A percentile compares a stretch with the other conserved stretches of the same genome.
These are phyloP conservation scores for Draba incana DNA, from an alignment of 345 rosid genomes.

Conservation along the genomic window DNA sequence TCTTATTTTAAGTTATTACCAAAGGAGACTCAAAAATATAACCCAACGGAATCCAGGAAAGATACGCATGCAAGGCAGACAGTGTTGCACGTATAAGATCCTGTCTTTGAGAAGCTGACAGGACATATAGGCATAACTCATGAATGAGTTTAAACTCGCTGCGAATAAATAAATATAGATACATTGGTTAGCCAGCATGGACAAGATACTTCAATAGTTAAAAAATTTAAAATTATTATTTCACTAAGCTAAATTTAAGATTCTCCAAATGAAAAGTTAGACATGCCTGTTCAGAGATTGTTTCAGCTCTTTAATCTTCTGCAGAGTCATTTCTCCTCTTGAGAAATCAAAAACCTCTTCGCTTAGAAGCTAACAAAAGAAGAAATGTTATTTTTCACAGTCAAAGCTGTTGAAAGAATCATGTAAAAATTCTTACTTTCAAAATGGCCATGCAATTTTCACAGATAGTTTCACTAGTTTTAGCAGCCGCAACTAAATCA, in stretches of 20 bases:
- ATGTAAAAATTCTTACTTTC: constrained; percentile 56
- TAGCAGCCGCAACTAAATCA: constrained; percentile 98
- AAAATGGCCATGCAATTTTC: constrained; percentile 98
- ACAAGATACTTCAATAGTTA: neutral
- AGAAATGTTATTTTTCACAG: constrained; percentile 27
- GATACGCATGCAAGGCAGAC: constrained; percentile 97
- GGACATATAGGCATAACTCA: constrained; percentile 93
- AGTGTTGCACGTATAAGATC: constrained; percentile 95
- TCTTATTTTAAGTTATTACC: constrained; percentile 52
- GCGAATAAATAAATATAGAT: constrained; percentile 45
- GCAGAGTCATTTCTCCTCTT: constrained; percentile 97
- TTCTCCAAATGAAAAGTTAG: neutral
- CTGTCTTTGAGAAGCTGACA: constrained; percentile 93
- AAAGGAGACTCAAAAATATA: constrained; percentile 97
- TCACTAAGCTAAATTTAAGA: neutral
- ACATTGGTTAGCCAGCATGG: constrained; percentile 9
- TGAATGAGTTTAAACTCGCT: constrained; percentile 99
- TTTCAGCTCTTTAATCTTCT: constrained; percentile 95
- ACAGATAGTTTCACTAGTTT: constrained; percentile 99
- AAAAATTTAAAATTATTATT: neutral
- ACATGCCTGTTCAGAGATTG: constrained; percentile 89
- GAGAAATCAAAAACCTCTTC: constrained; percentile 99
- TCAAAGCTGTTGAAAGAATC: constrained; percentile 23
- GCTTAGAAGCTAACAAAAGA: constrained; percentile 72
- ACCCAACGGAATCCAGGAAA: constrained; percentile 99